Evolutionary conservation across 768 basidiomycete species (phyloP).

Genomic region (Hemileccinum rubropunctum): DNA sequence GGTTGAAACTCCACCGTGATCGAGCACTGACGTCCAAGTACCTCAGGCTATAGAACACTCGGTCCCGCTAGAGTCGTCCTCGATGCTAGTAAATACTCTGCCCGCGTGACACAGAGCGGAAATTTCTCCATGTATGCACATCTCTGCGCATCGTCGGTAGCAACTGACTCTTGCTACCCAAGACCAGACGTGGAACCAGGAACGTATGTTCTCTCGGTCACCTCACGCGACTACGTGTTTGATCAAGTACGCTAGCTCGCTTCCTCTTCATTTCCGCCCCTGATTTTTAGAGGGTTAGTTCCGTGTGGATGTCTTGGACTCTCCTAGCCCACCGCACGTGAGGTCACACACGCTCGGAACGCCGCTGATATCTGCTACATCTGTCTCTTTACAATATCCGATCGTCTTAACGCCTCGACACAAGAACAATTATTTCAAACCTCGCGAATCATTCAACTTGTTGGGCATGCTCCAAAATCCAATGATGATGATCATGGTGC

Average conservation of each 20-base stretch:
- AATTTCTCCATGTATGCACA: conserved; percentile 62
- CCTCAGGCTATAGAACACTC: conserved; percentile 38
- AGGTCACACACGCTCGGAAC: conserved; percentile 68
- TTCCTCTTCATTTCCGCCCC: background rate
- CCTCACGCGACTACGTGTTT: conserved; percentile 64
- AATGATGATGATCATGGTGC: conserved; percentile 79
- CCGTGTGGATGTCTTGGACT: conserved; percentile 59
- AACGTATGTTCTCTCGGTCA: conserved; percentile 65
- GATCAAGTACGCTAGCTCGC: conserved; percentile 52
- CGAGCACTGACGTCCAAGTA: conserved; percentile 4
- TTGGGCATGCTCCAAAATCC: conserved; percentile 77
- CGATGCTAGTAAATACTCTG: conserved; percentile 55
- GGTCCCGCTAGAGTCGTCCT: conserved; percentile 59
- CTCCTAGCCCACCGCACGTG: conserved; percentile 47
- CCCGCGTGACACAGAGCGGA: conserved; percentile 55
- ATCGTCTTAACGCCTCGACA: conserved; percentile 53
- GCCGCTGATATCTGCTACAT: conserved; percentile 56
- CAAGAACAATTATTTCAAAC: conserved; percentile 63
- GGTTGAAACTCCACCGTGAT: conserved; percentile 7
- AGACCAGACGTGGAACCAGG: conserved; percentile 71
- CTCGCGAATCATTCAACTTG: conserved; percentile 70
- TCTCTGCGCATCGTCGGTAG: background rate
- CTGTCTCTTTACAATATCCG: conserved; percentile 58
- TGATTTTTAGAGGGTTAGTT: conserved; percentile 40
- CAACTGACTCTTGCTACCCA: conserved; percentile 12